These are phyloP conservation scores for Helminthosporium solani DNA, from an alignment of 2,329 filamentous ascomycete genomes.

Conservation along the genomic window DNA sequence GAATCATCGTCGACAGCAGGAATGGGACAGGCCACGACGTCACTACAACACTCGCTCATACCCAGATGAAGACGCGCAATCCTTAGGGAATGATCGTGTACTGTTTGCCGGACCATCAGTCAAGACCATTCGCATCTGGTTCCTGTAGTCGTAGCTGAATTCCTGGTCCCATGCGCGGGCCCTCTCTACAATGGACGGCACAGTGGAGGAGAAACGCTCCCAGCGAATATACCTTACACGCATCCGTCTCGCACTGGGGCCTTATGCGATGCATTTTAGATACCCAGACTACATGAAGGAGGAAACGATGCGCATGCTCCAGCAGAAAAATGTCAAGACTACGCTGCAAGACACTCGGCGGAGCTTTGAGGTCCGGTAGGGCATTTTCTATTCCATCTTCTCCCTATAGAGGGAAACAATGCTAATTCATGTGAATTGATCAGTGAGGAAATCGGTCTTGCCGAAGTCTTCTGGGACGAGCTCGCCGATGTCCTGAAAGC, in stretches of 20 bases:
- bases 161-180: slow-evolving; percentile 9
- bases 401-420: no score
- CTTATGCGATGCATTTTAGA: slow-evolving; percentile 61
- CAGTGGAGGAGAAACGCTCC: slow-evolving; percentile 16
- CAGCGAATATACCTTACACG: slow-evolving; percentile 45
- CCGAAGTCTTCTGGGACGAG: slow-evolving; percentile 60
- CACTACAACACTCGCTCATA: background rate
- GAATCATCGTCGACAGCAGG: slow-evolving; percentile 3
- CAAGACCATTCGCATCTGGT: no score
- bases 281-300: slow-evolving; percentile 61
- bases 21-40: no score
- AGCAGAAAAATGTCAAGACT: slow-evolving; percentile 56
- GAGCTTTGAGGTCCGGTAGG: slow-evolving; percentile 55
- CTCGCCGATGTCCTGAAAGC: slow-evolving; percentile 58
- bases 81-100: background rate
- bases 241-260: slow-evolving; percentile 48
- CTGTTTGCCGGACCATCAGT: no score
- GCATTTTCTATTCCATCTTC: background rate
- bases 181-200: slow-evolving; percentile 10
- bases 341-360: slow-evolving; percentile 60
- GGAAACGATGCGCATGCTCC: slow-evolving; percentile 58
- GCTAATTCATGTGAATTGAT: slow-evolving; percentile 3
- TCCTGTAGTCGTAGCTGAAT: no score
- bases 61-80: background rate
- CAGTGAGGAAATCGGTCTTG: slow-evolving; percentile 59